Evolutionary conservation across 495 filamentous ascomycete genomes (phyloP).

Genomic region (Tuber melanosporum): DNA sequence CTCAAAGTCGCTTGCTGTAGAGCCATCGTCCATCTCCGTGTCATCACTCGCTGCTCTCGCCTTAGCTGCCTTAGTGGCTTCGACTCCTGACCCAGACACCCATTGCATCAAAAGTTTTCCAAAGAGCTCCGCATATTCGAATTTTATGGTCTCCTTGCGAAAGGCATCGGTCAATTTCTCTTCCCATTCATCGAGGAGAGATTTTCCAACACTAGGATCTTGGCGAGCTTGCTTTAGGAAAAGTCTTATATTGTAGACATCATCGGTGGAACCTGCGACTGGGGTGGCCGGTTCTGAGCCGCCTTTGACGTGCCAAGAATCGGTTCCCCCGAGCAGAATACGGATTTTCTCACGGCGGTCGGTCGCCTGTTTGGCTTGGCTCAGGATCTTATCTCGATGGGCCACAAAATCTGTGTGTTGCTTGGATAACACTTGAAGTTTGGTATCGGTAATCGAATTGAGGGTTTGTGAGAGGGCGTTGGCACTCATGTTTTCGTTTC

Average conservation of each 20-base stretch:
- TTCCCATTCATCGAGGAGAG: slow-evolving; percentile 45
- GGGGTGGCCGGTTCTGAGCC: neutral
- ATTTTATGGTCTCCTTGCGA: slow-evolving; percentile 50
- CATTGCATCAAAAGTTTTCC: slow-evolving; percentile 59
- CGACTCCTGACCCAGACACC: slow-evolving; percentile 44
- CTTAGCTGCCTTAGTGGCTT: slow-evolving; percentile 2
- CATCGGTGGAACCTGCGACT: slow-evolving; percentile 21
- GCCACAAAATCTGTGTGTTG: slow-evolving; percentile 52
- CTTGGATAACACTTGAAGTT: slow-evolving; percentile 57
- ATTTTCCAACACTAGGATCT: slow-evolving; percentile 41
- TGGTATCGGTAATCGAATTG: slow-evolving; percentile 59
- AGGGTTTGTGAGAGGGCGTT: slow-evolving; percentile 55
- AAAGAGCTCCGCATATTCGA: slow-evolving; percentile 58
- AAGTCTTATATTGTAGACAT: slow-evolving; percentile 17
- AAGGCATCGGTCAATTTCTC: slow-evolving; percentile 47
- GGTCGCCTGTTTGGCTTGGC: slow-evolving; percentile 33
- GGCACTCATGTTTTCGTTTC: neutral
- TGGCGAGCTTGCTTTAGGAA: slow-evolving; percentile 39
- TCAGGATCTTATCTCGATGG: slow-evolving; percentile 43
- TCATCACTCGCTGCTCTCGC: slow-evolving; percentile 31
- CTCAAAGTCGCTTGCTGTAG: slow-evolving; percentile 45
- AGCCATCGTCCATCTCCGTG: slow-evolving; percentile 13
- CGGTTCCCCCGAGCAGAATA: slow-evolving; percentile 46
- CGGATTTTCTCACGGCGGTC: slow-evolving; percentile 43
- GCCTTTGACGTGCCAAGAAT: slow-evolving; percentile 31